Base-by-base conservation (phyloP, 2,329 filamentous ascomycete species). In the Sphaerulina populicola region DNA sequence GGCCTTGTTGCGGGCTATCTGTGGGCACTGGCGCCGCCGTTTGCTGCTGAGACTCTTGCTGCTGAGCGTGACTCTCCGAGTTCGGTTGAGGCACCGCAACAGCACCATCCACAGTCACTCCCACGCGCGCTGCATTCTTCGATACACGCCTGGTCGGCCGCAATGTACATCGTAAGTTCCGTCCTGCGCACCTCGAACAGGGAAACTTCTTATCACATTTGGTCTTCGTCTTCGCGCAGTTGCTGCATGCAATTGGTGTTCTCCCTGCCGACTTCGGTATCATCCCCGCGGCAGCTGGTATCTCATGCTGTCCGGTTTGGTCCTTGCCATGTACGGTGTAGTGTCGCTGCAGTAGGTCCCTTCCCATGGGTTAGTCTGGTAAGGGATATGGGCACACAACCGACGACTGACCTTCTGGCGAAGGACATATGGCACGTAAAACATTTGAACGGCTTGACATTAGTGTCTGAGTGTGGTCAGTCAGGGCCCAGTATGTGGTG, bases 391-490 rank as follows among this genome's bases (percentile, higher is more conserved):
- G 33, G 30, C 18, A 44, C 18, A 14, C 18, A 14, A 39, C 5
- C 9, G 12, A 44, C n/a, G 23, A 68, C 72, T 51, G 62, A 77
- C 74, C 74, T 69, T 57, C 74, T 66, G 56, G 74, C 74, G 60
- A 77, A 77, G 52, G 73, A 76, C 74, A 77, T 77, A 54, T 77
- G 74, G 60, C 74, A 77, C 33, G 72, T 76, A 53, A 74, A 74
- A 63, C 74, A 77, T 65, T 76, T 76, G 69, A 75, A 77, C 2
- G 74, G 74, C 64, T 77, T 77, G n/a, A 77, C 72, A 60, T 76
- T 76, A 49, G 74, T 77, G 57, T 77, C 73, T 76, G 57, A 8
- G 27, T 37, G 37, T 18, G 29, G 43, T 57, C 30, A 55, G 55
- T 27, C 23, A 29, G n/a, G 29, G 21, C 18, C 27, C 5, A 18